Base-by-base conservation (phyloP, 176 grass and related monocot genomes). In the Cenchrus purpureus region DNA sequence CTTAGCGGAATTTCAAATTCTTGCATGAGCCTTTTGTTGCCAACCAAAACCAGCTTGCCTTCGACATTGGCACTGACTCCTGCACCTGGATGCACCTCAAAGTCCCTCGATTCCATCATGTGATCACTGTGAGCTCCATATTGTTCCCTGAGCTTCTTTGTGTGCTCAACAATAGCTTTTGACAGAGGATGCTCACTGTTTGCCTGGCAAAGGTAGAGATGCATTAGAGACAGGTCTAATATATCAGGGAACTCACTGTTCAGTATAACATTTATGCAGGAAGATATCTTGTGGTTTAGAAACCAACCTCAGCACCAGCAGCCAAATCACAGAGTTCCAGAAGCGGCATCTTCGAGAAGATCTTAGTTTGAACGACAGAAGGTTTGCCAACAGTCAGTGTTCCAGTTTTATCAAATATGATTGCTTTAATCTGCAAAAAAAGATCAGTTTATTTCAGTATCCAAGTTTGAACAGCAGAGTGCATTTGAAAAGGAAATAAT, bases 351-450 rank as follows among this genome's bases (percentile, higher is more conserved):
- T 94, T 94, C 19, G 97, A 88, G 77, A 99, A 99, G 28, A 91
- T 68, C 76, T 82, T 99, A 82, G 92, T 92, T 87, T 99, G 94
- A 79, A 96, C 86, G 5, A 99, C 97, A 73, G 91, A 94, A 83
- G 97, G 97, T 84, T 87, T 99, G 55, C 97, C 97, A 55, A 94
- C 62, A 51, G 97, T 99, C 58, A 99, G 74, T 5, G 97, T 99
- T 91, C 97, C 97, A 65, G 97, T 99, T 88, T 99, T 99, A 87
- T 99, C 97, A 82, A 99, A 99, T 83, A 99, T 84, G 53, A 99
- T 87, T 68, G 82, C 83, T 87, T 94, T 94, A 75, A 99, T 91
- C 97, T 99, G 80, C 74, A 79, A 59, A 86, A 56, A 59, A 51
- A 74, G 58, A 32, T 4, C 19, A 54, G 52, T 22, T 37, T 60